Evolutionary conservation across 2,329 filamentous ascomycete species (phyloP), one percentile per base, ranked within the genome.

Genomic region (Colletotrichum liriopes): DNA sequence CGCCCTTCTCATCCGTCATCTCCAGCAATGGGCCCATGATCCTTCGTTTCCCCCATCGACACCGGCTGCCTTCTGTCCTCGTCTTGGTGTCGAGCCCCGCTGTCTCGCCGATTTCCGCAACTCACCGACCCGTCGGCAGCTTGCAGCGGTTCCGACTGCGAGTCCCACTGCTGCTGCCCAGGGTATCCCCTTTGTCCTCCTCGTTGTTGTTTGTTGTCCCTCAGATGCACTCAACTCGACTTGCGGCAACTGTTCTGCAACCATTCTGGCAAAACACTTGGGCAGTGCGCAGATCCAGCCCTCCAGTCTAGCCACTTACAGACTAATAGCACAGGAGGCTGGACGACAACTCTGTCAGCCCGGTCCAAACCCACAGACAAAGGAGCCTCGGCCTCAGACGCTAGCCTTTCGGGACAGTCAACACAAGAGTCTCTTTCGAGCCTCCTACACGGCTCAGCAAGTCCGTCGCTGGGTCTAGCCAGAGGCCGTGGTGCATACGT

Each of bases 11-110:
- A 41, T 43, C 65, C 70, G n/a, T 60, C 59, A 65, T 65, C 65
- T 52, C 43, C 14, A 55, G 65, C 69, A 64, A 65, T 69, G 65
- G 64, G 65, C 69, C 64, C 65, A 72, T 64, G 52, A 52, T 69
- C 69, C 68, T 58, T 52, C 56, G 35, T 45, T 67, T 56, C 47
- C 29, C 49, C 26, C 43, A 43, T 71, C 58, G 26, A 62, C 37
- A 59, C 56, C 45, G 26, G 20, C 59, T 18, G 16, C 23, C 45
- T 35, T 55, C 39, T 37, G 32, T n/a, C 8, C 35, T 32, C 41
- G 20, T 54, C 59, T 43, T 37, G 5, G 23, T 64, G 23, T 67
- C 32, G 29, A 32, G 7, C 11, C 35, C 11, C 43, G n/a, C 64
- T 37, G 51, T 35, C 32, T 63, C 49, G 68, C 51, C 69, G 45